phyloP scores from a whole-genome alignment of 2,329 filamentous ascomycete species.

The Xylariaceae sp. region DNA sequence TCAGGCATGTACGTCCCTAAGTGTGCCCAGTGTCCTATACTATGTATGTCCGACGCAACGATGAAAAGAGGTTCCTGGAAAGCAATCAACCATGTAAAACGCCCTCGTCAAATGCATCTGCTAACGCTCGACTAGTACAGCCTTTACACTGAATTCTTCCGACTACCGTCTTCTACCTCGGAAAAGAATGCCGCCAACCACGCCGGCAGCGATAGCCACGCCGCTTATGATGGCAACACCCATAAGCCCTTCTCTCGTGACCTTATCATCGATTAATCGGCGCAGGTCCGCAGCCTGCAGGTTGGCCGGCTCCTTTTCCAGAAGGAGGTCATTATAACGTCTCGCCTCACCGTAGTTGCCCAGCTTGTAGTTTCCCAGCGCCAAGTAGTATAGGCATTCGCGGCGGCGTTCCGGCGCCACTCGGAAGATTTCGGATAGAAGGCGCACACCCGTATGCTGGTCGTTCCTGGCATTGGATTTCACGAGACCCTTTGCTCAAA shows the following conservation, averaged over 20 bases:
- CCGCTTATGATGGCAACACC: constrained; percentile 94
- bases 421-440: constrained; percentile 96
- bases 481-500: constrained; percentile 69
- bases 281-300: constrained; percentile 84
- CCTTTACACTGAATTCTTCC: background rate
- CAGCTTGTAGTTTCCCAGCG: constrained; percentile 95
- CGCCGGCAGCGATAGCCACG: constrained; percentile 86
- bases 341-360: constrained; percentile 95
- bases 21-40: background rate
- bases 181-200: constrained; percentile 82
- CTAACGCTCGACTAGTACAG: constrained; percentile 15
- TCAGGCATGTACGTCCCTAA: background rate
- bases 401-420: constrained; percentile 85
- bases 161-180: constrained; percentile 39
- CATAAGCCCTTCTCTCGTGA: constrained; percentile 88
- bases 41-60: constrained; percentile 5
- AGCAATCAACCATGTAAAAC: constrained; percentile 16
- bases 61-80: constrained; percentile 12
- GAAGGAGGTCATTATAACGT: constrained; percentile 86
- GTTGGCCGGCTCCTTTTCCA: constrained; percentile 89
- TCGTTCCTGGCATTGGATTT: constrained; percentile 82
- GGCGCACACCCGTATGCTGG: constrained; percentile 88
- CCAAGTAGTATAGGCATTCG: constrained; percentile 98
- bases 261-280: constrained; percentile 89
- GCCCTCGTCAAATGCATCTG: constrained; percentile 19